Conservation (phyloP, 2,329 filamentous ascomycete genomes). For the Tolypocladium nubicola region DNA sequence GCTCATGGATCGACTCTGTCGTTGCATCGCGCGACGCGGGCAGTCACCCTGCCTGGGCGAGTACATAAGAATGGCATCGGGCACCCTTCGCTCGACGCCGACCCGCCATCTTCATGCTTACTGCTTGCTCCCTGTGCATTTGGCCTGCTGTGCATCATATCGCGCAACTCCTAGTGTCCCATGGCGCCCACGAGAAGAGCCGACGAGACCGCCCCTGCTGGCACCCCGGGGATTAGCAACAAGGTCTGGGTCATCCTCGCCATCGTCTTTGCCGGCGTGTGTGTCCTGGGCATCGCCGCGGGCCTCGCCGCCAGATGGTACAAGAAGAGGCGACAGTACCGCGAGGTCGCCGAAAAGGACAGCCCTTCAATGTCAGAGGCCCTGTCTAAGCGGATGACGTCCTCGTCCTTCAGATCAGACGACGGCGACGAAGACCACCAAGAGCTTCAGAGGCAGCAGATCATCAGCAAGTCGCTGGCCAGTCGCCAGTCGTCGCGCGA, state of each 20-base stretch:
- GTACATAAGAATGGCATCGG: not conserved
- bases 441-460: conserved; percentile 25
- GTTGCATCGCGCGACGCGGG: not conserved
- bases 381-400: not conserved
- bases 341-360: not conserved
- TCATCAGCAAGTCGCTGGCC: conserved; percentile 34
- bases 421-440: conserved; percentile 13
- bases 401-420: not conserved
- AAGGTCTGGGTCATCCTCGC: not conserved
- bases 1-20: not conserved
- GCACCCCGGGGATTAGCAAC: not conserved
- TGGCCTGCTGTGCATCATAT: not conserved
- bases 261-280: not conserved
- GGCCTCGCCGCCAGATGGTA: not conserved
- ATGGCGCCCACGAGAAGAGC: not conserved
- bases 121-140: not conserved
- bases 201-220: not conserved
- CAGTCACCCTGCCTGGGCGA: not conserved
- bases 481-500: conserved; percentile 14
- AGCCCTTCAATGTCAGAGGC: not conserved
- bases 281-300: not conserved
- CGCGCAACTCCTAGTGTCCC: not conserved
- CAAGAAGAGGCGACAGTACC: not conserved
- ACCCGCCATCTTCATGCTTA: not conserved
- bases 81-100: not conserved